Conservation (phyloP, 73 alveolate genomes). For the Tetrahymena thermophila region DNA sequence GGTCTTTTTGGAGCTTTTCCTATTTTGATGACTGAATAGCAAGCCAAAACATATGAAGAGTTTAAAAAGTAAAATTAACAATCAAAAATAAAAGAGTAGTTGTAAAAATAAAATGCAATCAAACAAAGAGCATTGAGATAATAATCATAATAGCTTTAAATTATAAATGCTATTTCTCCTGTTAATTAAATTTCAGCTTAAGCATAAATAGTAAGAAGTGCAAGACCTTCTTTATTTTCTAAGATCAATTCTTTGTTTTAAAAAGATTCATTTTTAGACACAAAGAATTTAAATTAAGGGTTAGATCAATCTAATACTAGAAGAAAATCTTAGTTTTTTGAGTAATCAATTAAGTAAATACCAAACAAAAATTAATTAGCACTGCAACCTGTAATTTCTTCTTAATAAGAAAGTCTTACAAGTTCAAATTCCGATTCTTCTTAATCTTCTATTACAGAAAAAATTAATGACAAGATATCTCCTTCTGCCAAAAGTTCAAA, state of each 20-base stretch:
- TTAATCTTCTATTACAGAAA: not conserved
- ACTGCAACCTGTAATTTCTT: not conserved
- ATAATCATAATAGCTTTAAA: not conserved
- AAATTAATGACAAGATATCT: not conserved
- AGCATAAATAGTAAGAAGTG: not conserved
- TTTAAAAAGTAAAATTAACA: not conserved
- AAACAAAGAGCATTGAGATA: not conserved
- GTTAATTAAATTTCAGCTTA: not conserved
- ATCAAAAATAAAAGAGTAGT: not conserved
- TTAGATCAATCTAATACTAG: not conserved
- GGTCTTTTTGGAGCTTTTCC: conserved; percentile 1
- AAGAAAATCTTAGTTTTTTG: not conserved
- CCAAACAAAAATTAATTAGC: not conserved
- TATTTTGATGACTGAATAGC: not conserved
- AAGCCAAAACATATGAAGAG: not conserved
- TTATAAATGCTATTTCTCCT: not conserved
- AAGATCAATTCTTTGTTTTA: not conserved
- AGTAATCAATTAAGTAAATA: not conserved
- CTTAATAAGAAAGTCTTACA: not conserved
- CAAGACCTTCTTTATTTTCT: not conserved
- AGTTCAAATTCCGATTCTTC: not conserved
- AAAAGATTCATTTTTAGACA: not conserved
- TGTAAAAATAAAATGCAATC: not conserved
- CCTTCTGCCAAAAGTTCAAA: not conserved
- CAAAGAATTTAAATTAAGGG: not conserved